phyloP scores from a whole-genome alignment of 805 yeast genomes.

The Scheffersomyces stipitis region DNA sequence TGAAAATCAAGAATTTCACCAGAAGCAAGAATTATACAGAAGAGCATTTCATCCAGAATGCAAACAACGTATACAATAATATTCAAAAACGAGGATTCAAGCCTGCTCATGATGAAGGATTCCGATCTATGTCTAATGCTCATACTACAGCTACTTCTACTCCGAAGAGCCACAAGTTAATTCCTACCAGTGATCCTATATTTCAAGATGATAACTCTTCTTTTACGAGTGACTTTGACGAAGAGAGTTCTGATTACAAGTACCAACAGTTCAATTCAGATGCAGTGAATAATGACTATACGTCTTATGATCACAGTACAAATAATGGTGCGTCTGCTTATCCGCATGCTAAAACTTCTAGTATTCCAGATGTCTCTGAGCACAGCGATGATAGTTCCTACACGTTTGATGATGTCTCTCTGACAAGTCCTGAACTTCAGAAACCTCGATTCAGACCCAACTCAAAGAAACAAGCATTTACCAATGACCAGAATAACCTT shows the following conservation, averaged over 20 bases:
- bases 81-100: slow-evolving; percentile 35
- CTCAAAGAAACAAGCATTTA: not conserved
- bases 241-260: slow-evolving; percentile 12
- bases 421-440: no score
- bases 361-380: slow-evolving; percentile 2
- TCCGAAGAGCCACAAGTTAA: slow-evolving; percentile 29
- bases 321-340: slow-evolving; percentile 12
- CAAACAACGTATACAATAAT: slow-evolving; percentile 38
- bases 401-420: slow-evolving; percentile 32
- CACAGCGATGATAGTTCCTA: slow-evolving; percentile 22
- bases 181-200: slow-evolving; percentile 5
- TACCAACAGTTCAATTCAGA: slow-evolving; percentile 11
- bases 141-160: slow-evolving; percentile 39
- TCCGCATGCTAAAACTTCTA: slow-evolving; percentile 1
- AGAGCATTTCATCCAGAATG: slow-evolving; percentile 36
- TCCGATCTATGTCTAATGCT: slow-evolving; percentile 11
- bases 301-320: slow-evolving; percentile 13
- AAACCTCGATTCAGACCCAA: no score
- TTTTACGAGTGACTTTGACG: slow-evolving; percentile 32
- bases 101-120: slow-evolving; percentile 1
- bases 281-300: slow-evolving; percentile 8
- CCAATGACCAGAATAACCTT: not conserved
- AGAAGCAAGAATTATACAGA: slow-evolving; percentile 33
- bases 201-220: slow-evolving; percentile 23
- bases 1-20: slow-evolving; percentile 32